Evolutionary conservation across 441 rosid species (phyloP), one percentile per base, ranked within the genome.

Genomic region (Pelargonium australe): DNA sequence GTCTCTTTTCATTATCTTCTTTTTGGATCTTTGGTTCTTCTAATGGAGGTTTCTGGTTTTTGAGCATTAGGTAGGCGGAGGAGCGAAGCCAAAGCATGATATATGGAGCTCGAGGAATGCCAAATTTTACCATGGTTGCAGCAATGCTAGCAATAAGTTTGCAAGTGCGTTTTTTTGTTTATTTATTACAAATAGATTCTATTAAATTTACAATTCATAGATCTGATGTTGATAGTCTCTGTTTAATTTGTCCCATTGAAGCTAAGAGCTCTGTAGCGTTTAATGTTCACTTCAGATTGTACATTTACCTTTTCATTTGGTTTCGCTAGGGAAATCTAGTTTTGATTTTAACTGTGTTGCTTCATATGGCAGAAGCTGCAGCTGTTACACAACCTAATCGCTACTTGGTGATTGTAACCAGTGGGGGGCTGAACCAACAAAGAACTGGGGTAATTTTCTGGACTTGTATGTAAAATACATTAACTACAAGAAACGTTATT

Each of bases 401-500:
- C 28, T 88, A 85, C 76, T 57, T 86, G 80, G 49, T 83, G 76
- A 85, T 88, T 8, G 91, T 83, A 2, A 88, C 94, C 12, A 86
- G 94, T 72, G 94, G 94, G 77, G 91, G 94, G 60, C 68, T 88
- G 49, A 88, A 88, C 80, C 94, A 88, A 66, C 89, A 88, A 70
- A 81, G 91, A 72, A 85, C 94, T 64, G 94, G 89, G 84, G 93
- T 86, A 73, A 77, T 83, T 74, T 72, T 17, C 47, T 25, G 14
- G 28, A 16, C 61, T 1, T 55, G 25, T 55, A 55, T 16, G 1
- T 14, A 16, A 8, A 16, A 8, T 55, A 16, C 61, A 17, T 16
- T 55, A 16, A 55, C 25, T 55, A 55, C 6, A 16, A 55, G 61
- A 7, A 43, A 43, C 1, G 12, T 34, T 34, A 34, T 34, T 34